Evolutionary conservation across 1,284 basidiomycete genomes (phyloP), one percentile per base, ranked within the genome.

Genomic region (Ustilago crameri): DNA sequence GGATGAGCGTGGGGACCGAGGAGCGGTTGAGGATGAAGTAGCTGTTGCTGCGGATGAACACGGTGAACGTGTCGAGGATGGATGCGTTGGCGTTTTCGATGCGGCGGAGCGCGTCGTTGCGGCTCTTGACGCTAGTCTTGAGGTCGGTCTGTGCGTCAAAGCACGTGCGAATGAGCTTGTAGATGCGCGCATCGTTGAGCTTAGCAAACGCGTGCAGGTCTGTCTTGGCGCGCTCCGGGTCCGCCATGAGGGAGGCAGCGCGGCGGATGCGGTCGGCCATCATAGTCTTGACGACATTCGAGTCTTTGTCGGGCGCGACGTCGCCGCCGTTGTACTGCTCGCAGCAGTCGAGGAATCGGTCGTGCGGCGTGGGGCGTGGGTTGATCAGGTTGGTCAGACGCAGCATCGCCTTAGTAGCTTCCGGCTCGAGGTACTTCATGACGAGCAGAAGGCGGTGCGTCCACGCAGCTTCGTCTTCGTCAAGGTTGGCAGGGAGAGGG

Each of bases 151-250:
- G 89, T 0, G 90, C 86, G 81, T 97, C 93, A 85, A 93, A 88
- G 75, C 91, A 90, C 0, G 88, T 90, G 79, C 89, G 90, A 42
- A 95, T 85, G 5, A 95, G 86, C 83, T 91, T 93, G 85, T 94
- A 96, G 10, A 95, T 85, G 48, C 93, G 87, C 20, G 87, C 87
- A 76, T 97, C 93, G 82, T 97, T 97, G 37, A 90, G 85, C 63
- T 91, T 91, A 1, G 94, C 94, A 75, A 98, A 97, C 0, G 88
- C 84, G 20, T 89, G 86, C 22, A 99, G 84, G 78, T 97, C 94
- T 57, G 91, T 91, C 2, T 86, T 85, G 0, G 89, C 91, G 79
- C 92, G 92, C 40, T 88, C 86, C 0, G 88, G 86, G 52, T 97
- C 93, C 26, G 62, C 59, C 14, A 69, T 56, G 24, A 59, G 44